A percentile compares a stretch with the other conserved stretches of the same genome.
Evolutionary conservation across 768 basidiomycete species (phyloP).

Genomic region (Rubroboletus pulcherrimus): DNA sequence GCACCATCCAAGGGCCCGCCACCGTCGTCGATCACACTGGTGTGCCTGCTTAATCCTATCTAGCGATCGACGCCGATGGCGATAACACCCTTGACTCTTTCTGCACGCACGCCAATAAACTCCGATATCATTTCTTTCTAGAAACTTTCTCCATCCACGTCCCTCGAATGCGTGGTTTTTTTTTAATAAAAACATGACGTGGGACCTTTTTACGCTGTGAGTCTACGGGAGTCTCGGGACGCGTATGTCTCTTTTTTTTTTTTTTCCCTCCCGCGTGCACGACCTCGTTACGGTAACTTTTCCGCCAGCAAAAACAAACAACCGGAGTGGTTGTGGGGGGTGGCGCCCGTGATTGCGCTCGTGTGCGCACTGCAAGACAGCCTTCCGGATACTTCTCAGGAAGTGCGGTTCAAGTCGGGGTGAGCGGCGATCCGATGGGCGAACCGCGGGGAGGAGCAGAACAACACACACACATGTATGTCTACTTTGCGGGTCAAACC

Average conservation of each 20-base stretch:
- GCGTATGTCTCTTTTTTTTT: too few species aligned
- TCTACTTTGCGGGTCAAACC: too few species aligned
- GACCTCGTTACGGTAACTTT: not conserved
- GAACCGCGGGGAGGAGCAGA: not conserved
- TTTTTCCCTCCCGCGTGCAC: too few species aligned
- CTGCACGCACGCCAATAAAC: not conserved
- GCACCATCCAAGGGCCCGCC: not conserved
- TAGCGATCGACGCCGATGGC: not conserved
- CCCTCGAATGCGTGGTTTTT: not conserved
- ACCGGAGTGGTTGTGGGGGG: too few species aligned
- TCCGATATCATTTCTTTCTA: not conserved
- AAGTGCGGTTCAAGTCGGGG: not conserved
- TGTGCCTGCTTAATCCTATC: not conserved
- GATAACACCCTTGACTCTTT: not conserved
- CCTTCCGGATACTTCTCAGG: too few species aligned
- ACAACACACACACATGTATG: not conserved
- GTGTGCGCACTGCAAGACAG: not conserved
- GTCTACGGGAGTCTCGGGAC: too few species aligned
- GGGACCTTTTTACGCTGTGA: not conserved
- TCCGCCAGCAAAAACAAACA: not conserved
- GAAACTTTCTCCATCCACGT: not conserved
- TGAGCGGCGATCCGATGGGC: not conserved
- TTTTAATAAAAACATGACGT: not conserved
- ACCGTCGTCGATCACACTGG: not conserved
- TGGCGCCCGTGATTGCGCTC: not conserved